Conservation (phyloP, 139 green algal species). For the Picochlorum costavermella region DNA sequence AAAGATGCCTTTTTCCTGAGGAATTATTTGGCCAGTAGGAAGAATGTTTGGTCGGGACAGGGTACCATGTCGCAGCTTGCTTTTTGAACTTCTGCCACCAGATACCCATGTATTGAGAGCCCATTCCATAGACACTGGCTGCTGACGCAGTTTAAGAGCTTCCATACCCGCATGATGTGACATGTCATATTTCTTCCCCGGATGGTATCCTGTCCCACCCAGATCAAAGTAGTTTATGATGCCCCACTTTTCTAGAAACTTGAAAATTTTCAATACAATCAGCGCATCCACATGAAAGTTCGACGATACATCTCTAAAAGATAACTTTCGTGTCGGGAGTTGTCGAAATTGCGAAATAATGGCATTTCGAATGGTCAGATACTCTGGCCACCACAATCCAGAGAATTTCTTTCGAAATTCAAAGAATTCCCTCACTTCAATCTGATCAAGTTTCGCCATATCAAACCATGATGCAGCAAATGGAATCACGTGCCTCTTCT, state of each 20-base stretch:
- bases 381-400: constrained; percentile 23
- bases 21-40: not conserved
- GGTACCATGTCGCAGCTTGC: not conserved
- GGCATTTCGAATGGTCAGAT: constrained; percentile 57
- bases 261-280: constrained; percentile 53
- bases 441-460: constrained; percentile 46
- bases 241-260: constrained; percentile 74
- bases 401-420: constrained; percentile 36
- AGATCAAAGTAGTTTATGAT: constrained; percentile 71
- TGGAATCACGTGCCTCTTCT: constrained; percentile 40
- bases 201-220: not conserved
- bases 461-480: constrained; percentile 63
- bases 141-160: not conserved
- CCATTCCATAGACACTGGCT: not conserved
- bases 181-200: not conserved
- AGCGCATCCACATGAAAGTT: constrained; percentile 52
- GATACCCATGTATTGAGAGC: not conserved
- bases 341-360: constrained; percentile 57
- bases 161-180: not conserved
- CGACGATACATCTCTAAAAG: constrained; percentile 48
- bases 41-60: constrained; percentile 13
- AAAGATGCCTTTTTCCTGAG: constrained; percentile 27
- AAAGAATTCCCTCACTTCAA: constrained; percentile 49
- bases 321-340: constrained; percentile 38
- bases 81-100: not conserved